Evolutionary conservation across 2,329 filamentous ascomycete genomes (phyloP).

Genomic region (Hypoxylon sp.): DNA sequence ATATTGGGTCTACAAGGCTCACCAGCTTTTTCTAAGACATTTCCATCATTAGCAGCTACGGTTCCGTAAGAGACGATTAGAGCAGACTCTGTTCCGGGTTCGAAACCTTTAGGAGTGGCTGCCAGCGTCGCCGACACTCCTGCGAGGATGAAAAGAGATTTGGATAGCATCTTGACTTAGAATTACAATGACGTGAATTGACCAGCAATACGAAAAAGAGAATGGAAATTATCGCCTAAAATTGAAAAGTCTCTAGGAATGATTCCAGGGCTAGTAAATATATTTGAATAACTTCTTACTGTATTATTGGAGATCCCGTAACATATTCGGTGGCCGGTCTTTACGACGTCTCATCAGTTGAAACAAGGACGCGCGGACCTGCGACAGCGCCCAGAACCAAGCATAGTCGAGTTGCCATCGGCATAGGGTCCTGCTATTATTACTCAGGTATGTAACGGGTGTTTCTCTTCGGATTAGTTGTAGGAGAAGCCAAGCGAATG

Average conservation of each 20-base stretch:
- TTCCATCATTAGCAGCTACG: conserved; percentile 57
- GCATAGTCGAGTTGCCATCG: conserved; percentile 11
- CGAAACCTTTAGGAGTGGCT: conserved; percentile 60
- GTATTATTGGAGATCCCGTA: conserved; percentile 25
- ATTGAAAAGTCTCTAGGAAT: conserved; percentile 18
- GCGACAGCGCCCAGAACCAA: conserved; percentile 44
- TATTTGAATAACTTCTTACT: conserved; percentile 38
- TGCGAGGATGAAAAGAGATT: conserved; percentile 53
- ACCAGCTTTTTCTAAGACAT: conserved; percentile 58
- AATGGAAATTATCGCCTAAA: conserved; percentile 15
- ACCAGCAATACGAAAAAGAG: conserved; percentile 41
- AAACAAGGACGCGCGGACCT: conserved; percentile 45
- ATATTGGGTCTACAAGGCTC: conserved; percentile 6
- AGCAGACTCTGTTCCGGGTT: conserved; percentile 56
- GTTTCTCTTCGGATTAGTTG: neutral
- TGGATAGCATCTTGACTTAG: conserved; percentile 53
- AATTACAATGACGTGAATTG: conserved; percentile 37
- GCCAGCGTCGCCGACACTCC: conserved; percentile 57
- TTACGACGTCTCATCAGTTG: conserved; percentile 35
- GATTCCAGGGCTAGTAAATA: conserved; percentile 16
- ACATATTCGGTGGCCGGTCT: conserved; percentile 16
- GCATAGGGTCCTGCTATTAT: conserved; percentile 10
- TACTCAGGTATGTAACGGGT: neutral
- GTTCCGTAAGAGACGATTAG: conserved; percentile 60
- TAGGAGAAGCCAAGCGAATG: conserved; percentile 12